Evolutionary conservation across 371 early-diverging fungal genomes (phyloP), one percentile per base, ranked within the genome.

Genomic region (Saksenaea oblongispora): DNA sequence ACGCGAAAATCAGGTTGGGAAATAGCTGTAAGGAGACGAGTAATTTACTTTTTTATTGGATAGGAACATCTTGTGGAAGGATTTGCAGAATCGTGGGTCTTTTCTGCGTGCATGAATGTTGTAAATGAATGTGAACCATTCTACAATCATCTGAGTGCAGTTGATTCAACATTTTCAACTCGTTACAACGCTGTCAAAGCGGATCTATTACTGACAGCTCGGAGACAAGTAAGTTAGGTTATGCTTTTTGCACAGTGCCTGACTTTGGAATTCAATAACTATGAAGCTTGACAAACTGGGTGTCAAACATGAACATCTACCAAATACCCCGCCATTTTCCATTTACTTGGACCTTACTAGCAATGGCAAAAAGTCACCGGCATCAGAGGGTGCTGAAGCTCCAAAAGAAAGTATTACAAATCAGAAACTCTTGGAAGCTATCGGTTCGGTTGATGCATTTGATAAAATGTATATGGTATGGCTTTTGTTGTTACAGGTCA

Each of bases 1-100:
- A 17, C 78, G 83, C 35, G 92, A 93, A 68, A 90, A 93, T 68
- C 74, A 82, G 70, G 88, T 80, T 73, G 58, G 64, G 17, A 3
- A 36, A 27, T 3, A 0, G 0, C 11, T 47, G 9, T 17, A 10
- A 8, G 7, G 14, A 36, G 11, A n/a, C 18, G 54, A 55, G 9
- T 34, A 2, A 13, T 37, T 41, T 54, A 54, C 56, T 15, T 34
- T 3, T n/a, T 47, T 3, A 34, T 37, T 27, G 22, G 59, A 0
- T 67, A 84, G 76, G 72, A 71, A 9, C 76, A 78, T 42, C 64
- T 80, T n/a, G 75, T 79, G 1, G 83, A 82, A 4, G 68, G 81
- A 63, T 93, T 93, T 74, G 61, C 86, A 11, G 89, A 91, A 64
- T 85, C 90, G 1, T 93, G 94, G 93, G 85, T 91, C 2, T 93